Base-by-base conservation (phyloP, 805 yeast genomes). In the Kodamaea kakaduensis region DNA sequence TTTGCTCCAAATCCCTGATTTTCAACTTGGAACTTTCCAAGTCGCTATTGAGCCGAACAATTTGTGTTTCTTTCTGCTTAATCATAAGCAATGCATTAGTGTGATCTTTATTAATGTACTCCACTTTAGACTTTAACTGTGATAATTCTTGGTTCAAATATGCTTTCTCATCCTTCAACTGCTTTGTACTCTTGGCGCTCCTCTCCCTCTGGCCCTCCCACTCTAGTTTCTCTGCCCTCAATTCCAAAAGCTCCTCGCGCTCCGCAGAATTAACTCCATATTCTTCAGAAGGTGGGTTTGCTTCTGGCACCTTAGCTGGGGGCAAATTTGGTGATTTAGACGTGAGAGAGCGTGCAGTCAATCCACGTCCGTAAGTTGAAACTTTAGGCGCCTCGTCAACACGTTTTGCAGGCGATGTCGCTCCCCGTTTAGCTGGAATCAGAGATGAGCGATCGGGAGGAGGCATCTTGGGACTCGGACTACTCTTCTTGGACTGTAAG, bases 41-140 rank as follows among this genome's bases (percentile, higher is more conserved):
- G 48, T 85, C 93, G 31, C 77, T 71, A 26, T 64, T 72, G 16
- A 77, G 59, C 28, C 93, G 61, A 27, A 71, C 64, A 6, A 84
- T 55, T 51, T 81, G 87, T 0, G 85, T 76, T 32, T 84, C 93
- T 44, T 77, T 78, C 20, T 84, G 78, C 52, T 81, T 81, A 16
- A 75, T 52, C 36, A 70, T 62, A 46, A 81, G 61, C 28, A 62
- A 61, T 31, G 71, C 67, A 25, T 65, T 67, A 3, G 80, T 75
- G 32, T 70, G 68, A 32, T 76, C 79, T 31, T 70, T 75, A 42
- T 65, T 66, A 28, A 72, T 50, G 34, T 53, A 63, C 13, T 73
- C 77, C 9, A 64, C 40, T 37, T 64, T 40, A 29, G 46, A 34
- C 47, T 61, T 45, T 14, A 52, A 27, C 16, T 41, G 45, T 3